phyloP scores from a whole-genome alignment of 495 filamentous ascomycete species.

The Darksidea phi region DNA sequence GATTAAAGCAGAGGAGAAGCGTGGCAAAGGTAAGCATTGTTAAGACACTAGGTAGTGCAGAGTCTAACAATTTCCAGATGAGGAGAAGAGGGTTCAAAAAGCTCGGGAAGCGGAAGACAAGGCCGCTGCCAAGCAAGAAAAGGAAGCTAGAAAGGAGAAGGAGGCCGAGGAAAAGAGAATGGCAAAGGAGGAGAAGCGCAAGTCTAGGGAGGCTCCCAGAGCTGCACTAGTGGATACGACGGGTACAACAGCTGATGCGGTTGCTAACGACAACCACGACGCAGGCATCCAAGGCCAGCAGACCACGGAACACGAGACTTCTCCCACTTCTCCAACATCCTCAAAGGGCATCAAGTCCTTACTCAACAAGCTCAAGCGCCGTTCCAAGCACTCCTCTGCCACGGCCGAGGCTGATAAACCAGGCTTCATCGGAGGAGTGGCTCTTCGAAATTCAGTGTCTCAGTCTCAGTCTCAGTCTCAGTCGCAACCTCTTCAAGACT shows the following conservation, averaged over 20 bases:
- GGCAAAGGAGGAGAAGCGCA: slow-evolving; percentile 48
- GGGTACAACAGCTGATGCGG: slow-evolving; percentile 7
- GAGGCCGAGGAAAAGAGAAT: slow-evolving; percentile 52
- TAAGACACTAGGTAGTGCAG: background rate
- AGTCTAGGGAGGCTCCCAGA: slow-evolving; percentile 27
- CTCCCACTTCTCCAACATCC: slow-evolving; percentile 23
- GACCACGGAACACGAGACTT: background rate
- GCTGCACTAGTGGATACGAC: slow-evolving; percentile 29
- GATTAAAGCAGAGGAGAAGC: slow-evolving; percentile 52
- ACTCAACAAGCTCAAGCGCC: slow-evolving; percentile 33
- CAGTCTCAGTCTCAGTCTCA: background rate
- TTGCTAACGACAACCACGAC: slow-evolving; percentile 5
- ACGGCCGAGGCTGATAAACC: slow-evolving; percentile 13
- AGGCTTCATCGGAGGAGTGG: slow-evolving; percentile 29
- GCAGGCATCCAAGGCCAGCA: slow-evolving; percentile 8
- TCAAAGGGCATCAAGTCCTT: slow-evolving; percentile 29
- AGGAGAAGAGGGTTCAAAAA: slow-evolving; percentile 30
- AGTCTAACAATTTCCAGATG: slow-evolving; percentile 12
- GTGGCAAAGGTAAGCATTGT: slow-evolving; percentile 49
- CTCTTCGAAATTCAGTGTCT: slow-evolving; percentile 9
- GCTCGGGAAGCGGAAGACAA: slow-evolving; percentile 52
- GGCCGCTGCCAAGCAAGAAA: slow-evolving; percentile 50
- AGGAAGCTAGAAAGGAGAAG: slow-evolving; percentile 53
- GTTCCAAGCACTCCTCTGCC: slow-evolving; percentile 23
- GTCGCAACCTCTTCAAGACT: background rate